Evolutionary conservation across 179 eudicot species (phyloP), one percentile per base, ranked within the genome.

Genomic region (Beta corolliflora): DNA sequence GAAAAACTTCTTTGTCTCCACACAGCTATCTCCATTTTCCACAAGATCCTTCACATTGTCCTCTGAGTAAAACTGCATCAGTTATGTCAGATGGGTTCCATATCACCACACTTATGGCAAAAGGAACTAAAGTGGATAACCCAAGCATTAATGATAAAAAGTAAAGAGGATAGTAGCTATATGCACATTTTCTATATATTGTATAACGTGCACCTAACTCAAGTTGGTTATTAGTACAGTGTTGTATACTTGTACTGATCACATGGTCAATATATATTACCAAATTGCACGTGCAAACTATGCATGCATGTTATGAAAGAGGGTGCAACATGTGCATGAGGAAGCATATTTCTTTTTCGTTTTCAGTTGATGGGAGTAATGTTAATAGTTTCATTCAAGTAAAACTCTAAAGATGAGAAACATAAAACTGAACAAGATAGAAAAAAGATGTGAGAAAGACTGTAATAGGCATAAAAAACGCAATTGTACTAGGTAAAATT

Each of bases 1-100:
- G 86, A 93, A 92, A 80, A 93, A 93, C 75, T 87, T 91, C 68
- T 83, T 79, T 69, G 93, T 93, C 82, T 90, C 93, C 66, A 75
- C 78, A 77, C 91, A 82, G 79, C 92, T 89, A 61, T 88, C 92
- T 75, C 80, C 81, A 76, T 87, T 85, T 78, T 69, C 89, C 73
- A 75, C 19, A 46, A 73, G 77, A 61, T 86, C 90, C 70, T 88
- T 84, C 53, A 84, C 48, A 44, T 83, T 81, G 73, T 85, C 82
- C 11, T 89, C 97, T 59, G 93, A 86, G 88, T 87, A 92, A 81
- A 86, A 87, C 97, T 92, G 93, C 82, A 83, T 68, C 53, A 59
- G 71, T 80, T 66, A 77, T 75, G 79, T 70, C 70, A 72, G 18
- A 72, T 16, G 25, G 16, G 53, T 7, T 65, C 52, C 53, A 61